Evolutionary conservation across 225 moss, liverwort and hornwort species (phyloP), one percentile per base, ranked within the genome.

Genomic region (Pseudisothecium myosuroides): DNA sequence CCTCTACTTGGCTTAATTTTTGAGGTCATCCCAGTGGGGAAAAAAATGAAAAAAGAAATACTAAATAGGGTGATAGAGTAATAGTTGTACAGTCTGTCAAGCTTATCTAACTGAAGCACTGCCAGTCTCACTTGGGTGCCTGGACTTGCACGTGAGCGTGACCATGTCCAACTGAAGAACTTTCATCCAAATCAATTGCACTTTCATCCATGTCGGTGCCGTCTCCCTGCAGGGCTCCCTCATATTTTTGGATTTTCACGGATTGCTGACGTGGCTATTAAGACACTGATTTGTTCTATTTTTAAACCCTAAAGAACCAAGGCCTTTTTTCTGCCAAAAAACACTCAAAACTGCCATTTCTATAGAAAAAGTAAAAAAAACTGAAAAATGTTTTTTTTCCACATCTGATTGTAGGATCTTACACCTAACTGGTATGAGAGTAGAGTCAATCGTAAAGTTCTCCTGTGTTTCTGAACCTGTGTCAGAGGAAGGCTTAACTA

Each of bases 21-120:
- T n/a, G 78, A n/a, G 56, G n/a, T 24, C 4, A 5, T 55, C 24
- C 6, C 0, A 6, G 6, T 16, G 7, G 15, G 5, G 1, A 17
- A 79, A 39, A 79, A 78, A 26, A 7, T 14, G 17, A 4, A 27
- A 27, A 27, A 39, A 58, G 18, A 7, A 18, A 80, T 56, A 27
- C 58, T 80, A 54, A 76, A 77, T 77, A 77, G 17, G 39, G 80
- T 17, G 79, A 2, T 2, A 17, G 11, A 79, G 17, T 79, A 79
- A 27, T 80, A 58, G 79, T 11, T 39, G 7, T 59, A 12, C 59
- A 80, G 79, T 58, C 58, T 32, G 79, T 31, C 79, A 58, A 80
- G 39, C 58, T 59, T 59, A 80, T 80, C 80, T 59, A 24, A 17
- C 0, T n/a, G 6, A 56, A 56, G 78, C 17, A 5, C 37, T 37